These are phyloP conservation scores for Pulveroboletus sp. DNA, from an alignment of 768 basidiomycete genomes.

Conservation along the genomic window DNA sequence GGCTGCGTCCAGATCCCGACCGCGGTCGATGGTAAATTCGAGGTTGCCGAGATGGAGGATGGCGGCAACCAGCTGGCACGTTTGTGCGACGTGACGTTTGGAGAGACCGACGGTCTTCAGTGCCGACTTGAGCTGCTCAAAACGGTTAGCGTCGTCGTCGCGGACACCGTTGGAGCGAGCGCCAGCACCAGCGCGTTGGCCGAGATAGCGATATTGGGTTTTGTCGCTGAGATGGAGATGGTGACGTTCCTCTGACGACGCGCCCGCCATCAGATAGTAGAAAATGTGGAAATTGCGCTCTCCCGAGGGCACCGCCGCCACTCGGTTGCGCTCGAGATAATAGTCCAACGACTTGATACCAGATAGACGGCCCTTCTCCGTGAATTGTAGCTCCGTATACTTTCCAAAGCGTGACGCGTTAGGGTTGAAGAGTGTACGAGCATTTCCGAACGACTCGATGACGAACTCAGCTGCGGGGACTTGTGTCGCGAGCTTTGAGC, in stretches of 20 bases:
- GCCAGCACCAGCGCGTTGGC: slow-evolving; percentile 53
- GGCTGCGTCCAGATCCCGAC: slow-evolving; percentile 87
- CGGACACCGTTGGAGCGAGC: slow-evolving; percentile 46
- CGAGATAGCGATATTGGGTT: slow-evolving; percentile 83
- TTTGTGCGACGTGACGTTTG: slow-evolving; percentile 92
- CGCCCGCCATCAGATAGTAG: slow-evolving; percentile 94
- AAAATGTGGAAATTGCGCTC: slow-evolving; percentile 98
- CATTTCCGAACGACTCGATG: slow-evolving; percentile 91
- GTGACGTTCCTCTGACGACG: slow-evolving; percentile 81
- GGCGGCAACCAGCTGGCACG: slow-evolving; percentile 91
- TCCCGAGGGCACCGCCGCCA: slow-evolving; percentile 83
- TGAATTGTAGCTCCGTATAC: slow-evolving; percentile 97
- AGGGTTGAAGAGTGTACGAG: slow-evolving; percentile 87
- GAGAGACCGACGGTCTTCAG: slow-evolving; percentile 92
- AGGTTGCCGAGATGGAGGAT: slow-evolving; percentile 97
- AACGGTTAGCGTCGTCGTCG: slow-evolving; percentile 83
- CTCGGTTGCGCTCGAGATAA: slow-evolving; percentile 88
- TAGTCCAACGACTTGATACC: slow-evolving; percentile 97
- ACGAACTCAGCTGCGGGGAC: slow-evolving; percentile 94
- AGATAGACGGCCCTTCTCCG: slow-evolving; percentile 81
- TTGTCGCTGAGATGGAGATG: slow-evolving; percentile 84
- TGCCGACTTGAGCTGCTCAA: slow-evolving; percentile 92
- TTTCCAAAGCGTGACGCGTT: slow-evolving; percentile 97
- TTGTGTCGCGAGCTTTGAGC: slow-evolving; percentile 81
- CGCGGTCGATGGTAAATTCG: slow-evolving; percentile 82